A percentile compares a stretch with the other conserved stretches of the same genome.
phyloP scores from a whole-genome alignment of 208 protist species.

The Leishmania lainsoni region DNA sequence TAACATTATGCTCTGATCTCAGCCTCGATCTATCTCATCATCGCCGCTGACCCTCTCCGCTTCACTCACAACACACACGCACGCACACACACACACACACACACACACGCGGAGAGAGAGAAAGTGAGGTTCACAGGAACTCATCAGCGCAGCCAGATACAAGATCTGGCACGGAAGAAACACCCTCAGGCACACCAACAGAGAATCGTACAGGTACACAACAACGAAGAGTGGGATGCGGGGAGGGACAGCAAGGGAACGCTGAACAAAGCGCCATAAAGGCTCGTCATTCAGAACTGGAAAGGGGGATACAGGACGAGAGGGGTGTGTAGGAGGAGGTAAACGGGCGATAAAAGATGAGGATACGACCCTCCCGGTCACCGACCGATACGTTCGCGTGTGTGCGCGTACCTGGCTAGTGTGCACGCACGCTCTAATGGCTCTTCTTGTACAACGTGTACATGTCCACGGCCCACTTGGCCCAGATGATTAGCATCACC shows the following conservation, averaged over 20 bases:
- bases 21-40: constrained; percentile 3
- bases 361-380: neutral
- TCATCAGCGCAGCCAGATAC: neutral
- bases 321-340: neutral
- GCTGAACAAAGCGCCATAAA: neutral
- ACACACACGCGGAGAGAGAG: neutral
- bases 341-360: neutral
- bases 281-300: neutral
- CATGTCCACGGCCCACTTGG: constrained; percentile 59
- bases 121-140: neutral
- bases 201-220: neutral
- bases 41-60: neutral
- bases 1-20: neutral
- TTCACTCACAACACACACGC: neutral
- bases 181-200: neutral
- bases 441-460: constrained; percentile 39
- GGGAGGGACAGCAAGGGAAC: neutral
- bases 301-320: neutral
- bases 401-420: neutral
- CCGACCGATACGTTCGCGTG: neutral
- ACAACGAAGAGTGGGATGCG: neutral
- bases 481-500: constrained; percentile 66
- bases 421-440: constrained; percentile 2
- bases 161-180: neutral
- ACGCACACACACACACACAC: neutral